Base-by-base conservation (phyloP, 2,329 filamentous ascomycete species). In the Emericellopsis atlantica region DNA sequence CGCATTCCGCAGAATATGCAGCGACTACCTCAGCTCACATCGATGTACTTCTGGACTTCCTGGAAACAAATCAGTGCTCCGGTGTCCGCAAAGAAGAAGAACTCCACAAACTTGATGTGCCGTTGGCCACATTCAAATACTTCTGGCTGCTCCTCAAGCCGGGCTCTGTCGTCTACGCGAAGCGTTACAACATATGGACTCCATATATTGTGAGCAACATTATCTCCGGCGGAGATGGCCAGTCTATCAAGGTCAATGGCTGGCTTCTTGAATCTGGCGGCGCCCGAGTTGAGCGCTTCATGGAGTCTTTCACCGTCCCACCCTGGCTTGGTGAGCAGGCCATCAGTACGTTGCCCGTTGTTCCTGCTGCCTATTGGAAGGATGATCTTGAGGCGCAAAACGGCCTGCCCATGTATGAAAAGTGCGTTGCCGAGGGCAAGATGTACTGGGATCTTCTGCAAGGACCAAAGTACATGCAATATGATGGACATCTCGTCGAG, bases 71-170 rank as follows among this genome's bases (percentile, higher is more conserved):
- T 2, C 52, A 60, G 14, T 60, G 62, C 4, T 51, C 57, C 4
- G 45, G 56, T 36, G 54, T 69, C 32, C 51, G 50, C 10, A 56
- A 57, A n/a, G 67, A 72, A 45, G 53, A 63, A 44, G 54, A 52
- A 6, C 60, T 62, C 4, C 61, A 69, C 50, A 45, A 48, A 11
- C 57, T 58, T 36, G 48, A 48, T 22, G 51, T 50, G 0, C 65
- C 66, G 1, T 59, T 55, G 32, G 64, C 65, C 11, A 69, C 66
- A 2, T 70, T 61, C 36, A 59, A 66, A 4, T 57, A 59, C 45
- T 61, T 67, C 42, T 71, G 67, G 65, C 51, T 69, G 33, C 54
- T 69, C 6, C 56, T 67, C 26, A 65, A 62, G 51, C 67, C 67
- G 1, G 66, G 67, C 0, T 54, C 62, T 41, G 54, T 70, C 32